Conservation (phyloP, 495 filamentous ascomycete species). For the Hyaloscypha bicolor region DNA sequence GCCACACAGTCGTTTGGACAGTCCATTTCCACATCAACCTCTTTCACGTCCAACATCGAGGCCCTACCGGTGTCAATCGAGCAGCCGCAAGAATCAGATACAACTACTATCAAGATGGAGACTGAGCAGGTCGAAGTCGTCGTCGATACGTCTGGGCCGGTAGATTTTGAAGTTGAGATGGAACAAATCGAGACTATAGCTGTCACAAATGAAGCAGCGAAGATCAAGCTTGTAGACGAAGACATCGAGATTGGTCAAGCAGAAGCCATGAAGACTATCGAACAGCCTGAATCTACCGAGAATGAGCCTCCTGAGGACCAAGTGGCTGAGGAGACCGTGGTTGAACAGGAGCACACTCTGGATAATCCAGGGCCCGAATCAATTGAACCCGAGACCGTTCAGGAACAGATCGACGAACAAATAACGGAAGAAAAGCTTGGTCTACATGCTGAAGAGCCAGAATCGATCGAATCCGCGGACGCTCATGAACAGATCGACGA, state of each 20-base stretch:
- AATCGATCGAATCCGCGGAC: not conserved
- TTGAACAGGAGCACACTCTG: not conserved
- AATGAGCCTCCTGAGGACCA: not conserved
- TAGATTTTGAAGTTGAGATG: not conserved
- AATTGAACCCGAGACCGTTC: not conserved
- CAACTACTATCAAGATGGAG: not conserved
- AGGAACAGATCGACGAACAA: not conserved
- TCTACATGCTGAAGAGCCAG: not conserved
- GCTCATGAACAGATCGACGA: too few species aligned
- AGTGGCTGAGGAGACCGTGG: not conserved
- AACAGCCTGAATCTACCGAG: not conserved
- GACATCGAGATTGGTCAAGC: slow-evolving; percentile 1
- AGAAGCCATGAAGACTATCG: not conserved
- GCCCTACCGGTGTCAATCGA: not conserved
- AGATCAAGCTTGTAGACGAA: not conserved
- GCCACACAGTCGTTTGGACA: slow-evolving; percentile 17
- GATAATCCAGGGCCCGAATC: too few species aligned
- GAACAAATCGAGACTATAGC: not conserved
- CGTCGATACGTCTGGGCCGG: not conserved
- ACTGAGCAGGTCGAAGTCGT: not conserved
- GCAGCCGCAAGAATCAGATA: not conserved
- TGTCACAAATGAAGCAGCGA: not conserved
- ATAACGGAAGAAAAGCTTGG: not conserved
- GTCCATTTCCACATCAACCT: slow-evolving; percentile 10
- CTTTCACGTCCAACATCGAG: slow-evolving; percentile 16